Evolutionary conservation across 1,284 basidiomycete genomes (phyloP), one percentile per base, ranked within the genome.

Genomic region (Cystobasidium sp.): DNA sequence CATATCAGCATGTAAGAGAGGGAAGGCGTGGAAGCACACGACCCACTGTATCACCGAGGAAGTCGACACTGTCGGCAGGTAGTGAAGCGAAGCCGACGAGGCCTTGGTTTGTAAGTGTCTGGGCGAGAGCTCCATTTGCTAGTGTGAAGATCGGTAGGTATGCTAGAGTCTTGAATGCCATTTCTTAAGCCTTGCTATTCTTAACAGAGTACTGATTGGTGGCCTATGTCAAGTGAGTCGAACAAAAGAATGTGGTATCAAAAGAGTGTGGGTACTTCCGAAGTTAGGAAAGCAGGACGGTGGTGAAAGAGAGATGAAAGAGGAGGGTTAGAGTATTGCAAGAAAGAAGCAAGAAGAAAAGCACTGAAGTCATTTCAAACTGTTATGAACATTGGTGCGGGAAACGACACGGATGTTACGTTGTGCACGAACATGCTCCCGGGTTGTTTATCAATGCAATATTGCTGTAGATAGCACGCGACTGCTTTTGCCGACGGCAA

Each of bases 1-100:
- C 58, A 61, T 4, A n/a, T 51, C 64, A 39, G n/a, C 16, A 16
- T 46, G 16, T 9, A 12, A 14, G 16, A 7, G 7, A 16, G 1
- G 12, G 20, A 39, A 4, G 22, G 1, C 55, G 22, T 16, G 16
- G 3, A 22, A 58, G 3, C 5, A 63, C 39, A 18, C 6, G 43
- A 43, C 49, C 6, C 4, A 75, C 31, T n/a, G 78, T 79, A 75
- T 80, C 80, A 46, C 76, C 77, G 70, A 78, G 80, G 37, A 63
- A 75, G 76, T 81, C 81, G 12, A 70, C 37, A 22, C 51, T 59
- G 61, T 76, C 75, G 20, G 76, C 77, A 10, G 78, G 61, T 68
- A 78, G 76, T 52, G 78, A 78, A 3, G 80, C 81, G 65, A 80
- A 81, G 22, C 77, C 80, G 43, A 81, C 80, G 6, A 81, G 77